Base-by-base conservation (phyloP, 129 eudicot genomes). In the Scalesia atractyloides region DNA sequence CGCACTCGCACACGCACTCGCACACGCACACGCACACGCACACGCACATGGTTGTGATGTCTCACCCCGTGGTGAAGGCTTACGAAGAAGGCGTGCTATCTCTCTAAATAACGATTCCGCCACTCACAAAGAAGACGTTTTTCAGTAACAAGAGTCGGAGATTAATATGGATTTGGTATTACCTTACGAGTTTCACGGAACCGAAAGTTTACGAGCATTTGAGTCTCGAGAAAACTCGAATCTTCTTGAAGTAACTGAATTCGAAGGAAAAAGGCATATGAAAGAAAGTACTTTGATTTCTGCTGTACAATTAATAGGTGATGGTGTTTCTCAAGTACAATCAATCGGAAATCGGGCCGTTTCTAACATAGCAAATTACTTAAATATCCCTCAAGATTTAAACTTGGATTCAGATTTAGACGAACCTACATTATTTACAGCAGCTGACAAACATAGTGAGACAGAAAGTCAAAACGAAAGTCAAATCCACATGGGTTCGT, bases 261-360 rank as follows among this genome's bases (percentile, higher is more conserved):
- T 88, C n/a, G 94, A 84, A 75, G 94, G 66, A 14, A 86, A 81
- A 83, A 71, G 77, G 70, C 82, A 64, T 51, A 72, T 77, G 64
- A 80, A 76, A 68, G 98, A 88, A 54, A 78, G 81, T 66, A 91
- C 91, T 1, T 78, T 95, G 69, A 81, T 71, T 72, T 94, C 99
- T 9, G 97, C 97, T 58, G 97, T 84, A 56, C 99, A 95, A 83
- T 76, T 95, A 53, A 75, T 95, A 57, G 99, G 96, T 51, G 96
- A 91, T 75, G 96, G 99, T 73, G 99, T 95, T 76, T 88, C 94
- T 61, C 99, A 91, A 64, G 97, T 91, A 60, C 97, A 95, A 67
- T 86, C 95, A 16, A 84, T 88, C 15, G 94, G 97, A 26, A 95
- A 95, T 81, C 91, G 74, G 69, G 99, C 99, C 36, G 99, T 95